Evolutionary conservation across 2,329 filamentous ascomycete genomes (phyloP), one percentile per base, ranked within the genome.

Genomic region (Zymoseptoria crescenta): DNA sequence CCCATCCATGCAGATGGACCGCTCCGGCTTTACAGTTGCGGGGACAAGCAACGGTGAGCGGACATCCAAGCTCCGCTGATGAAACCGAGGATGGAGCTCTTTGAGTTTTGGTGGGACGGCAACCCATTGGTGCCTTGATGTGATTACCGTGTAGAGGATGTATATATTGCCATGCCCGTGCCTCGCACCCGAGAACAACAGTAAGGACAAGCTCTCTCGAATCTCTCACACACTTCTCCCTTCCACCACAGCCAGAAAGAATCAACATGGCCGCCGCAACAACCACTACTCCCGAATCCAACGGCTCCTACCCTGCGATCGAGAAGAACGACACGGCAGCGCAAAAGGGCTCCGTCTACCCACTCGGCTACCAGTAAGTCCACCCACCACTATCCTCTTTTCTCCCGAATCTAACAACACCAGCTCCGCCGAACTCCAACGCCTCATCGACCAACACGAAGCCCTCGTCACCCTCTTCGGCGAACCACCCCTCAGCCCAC

Each of bases 401-500:
- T 45, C 35, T 16, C 3, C 16, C 16, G 10, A 24, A 51, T 21
- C 49, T 51, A n/a, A 51, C 49, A 3, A 10, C 16, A 51, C 21
- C 54, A 62, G 59, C 28, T 51, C 54, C 10, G 19, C 24, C 19
- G 59, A 62, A 51, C 50, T 29, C 8, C 16, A 53, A 19, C 56
- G 59, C 16, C 59, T 62, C 16, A 52, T 41, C 27, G 13, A n/a
- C 4, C 59, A 62, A 49, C 59, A 62, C 49, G 56, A 57, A 50
- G 59, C 54, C 4, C 20, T 59, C 28, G 19, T 59, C 24, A 50
- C 54, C 9, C 24, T 62, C n/a, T 56, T 62, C 30, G 29, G 52
- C 13, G 27, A 59, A 24, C 59, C 56, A 9, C 21, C 59, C 16
- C 56, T 57, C 28, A 41, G 52, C 13, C 59, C 59, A 13, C 16